Evolutionary conservation across 805 yeast species (phyloP), one percentile per base, ranked within the genome.

Genomic region (Suhomyces prunicola): DNA sequence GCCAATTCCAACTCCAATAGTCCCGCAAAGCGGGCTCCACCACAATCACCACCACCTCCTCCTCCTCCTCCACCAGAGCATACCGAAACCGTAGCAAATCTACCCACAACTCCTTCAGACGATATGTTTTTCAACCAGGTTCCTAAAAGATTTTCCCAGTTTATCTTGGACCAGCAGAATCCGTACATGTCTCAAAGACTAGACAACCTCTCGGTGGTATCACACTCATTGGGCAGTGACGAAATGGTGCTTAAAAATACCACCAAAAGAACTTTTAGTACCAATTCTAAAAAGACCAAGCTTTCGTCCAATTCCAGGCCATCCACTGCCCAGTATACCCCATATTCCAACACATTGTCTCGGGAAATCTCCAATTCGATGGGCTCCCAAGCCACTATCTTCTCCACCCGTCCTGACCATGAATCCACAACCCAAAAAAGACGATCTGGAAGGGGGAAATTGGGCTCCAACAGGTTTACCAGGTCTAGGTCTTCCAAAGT

Each of bases 371-470:
- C 76, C 46, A 63, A 66, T 44, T 69, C 73, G 50, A 68, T 70
- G 74, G 77, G 72, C 4, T 73, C 78, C 0, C 79, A 74, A 56
- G 78, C 76, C 24, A 75, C 80, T 0, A 74, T 74, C 35, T 74
- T 74, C 56, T 72, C 77, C n/a, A 74, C 78, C 8, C 60, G 76
- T 53, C 62, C 57, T 12, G 66, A 60, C 17, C 62, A 39, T 12
- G 48, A 44, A 5, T 42, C 46, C 5, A 39, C 42, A 2, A 15
- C 35, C 24, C 27, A 15, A 8, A 27, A 9, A 27, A 24, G 33
- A 24, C 29, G 48, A 6, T 6, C 29, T 5, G 15, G 47, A 15
- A 46, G 40, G 17, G 19, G 29, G 6, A n/a, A 26, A 26, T 26
- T 44, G 22, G 31, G 22, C 4, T 10, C 35, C n/a, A 31, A 22